Conservation (phyloP, 768 basidiomycete species). For the Collybiopsis luxurians region DNA sequence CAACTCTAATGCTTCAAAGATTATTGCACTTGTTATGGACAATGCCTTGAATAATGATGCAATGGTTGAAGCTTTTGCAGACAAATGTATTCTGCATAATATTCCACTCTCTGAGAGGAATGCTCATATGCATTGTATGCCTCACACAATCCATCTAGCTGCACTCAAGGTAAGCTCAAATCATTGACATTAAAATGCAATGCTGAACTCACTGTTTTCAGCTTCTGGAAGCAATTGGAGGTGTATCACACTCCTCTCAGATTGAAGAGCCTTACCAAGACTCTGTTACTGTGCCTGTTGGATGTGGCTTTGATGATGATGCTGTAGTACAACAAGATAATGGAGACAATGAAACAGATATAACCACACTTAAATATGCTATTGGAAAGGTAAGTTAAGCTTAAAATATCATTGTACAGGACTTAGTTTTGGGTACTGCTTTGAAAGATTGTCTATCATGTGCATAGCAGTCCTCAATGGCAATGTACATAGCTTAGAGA, state of each 20-base stretch:
- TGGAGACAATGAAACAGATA: not conserved
- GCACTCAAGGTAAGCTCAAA: constrained; percentile 18
- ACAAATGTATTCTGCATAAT: not conserved
- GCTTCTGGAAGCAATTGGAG: constrained; percentile 31
- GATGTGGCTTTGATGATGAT: constrained; percentile 11
- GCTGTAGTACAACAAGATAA: constrained; percentile 13
- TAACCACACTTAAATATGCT: constrained; percentile 3
- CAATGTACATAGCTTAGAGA: constrained; percentile 16
- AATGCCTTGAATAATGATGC: no score
- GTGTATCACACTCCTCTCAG: constrained; percentile 10
- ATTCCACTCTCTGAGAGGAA: constrained; percentile 14
- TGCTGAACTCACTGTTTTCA: constrained; percentile 8
- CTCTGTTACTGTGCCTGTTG: constrained; percentile 9
- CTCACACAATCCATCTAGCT: constrained; percentile 23
- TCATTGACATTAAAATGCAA: not conserved
- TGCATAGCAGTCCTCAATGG: constrained; percentile 22
- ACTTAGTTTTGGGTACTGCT: constrained; percentile 22
- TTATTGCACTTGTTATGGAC: constrained; percentile 16
- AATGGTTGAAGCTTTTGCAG: no score
- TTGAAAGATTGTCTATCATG: constrained; percentile 19
- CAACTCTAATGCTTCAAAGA: constrained; percentile 2
- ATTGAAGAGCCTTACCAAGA: constrained; percentile 23
- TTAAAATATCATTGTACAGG: no score
- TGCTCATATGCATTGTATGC: constrained; percentile 22
- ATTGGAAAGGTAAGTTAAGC: constrained; percentile 16